These are phyloP conservation scores for Salix caprea DNA, from an alignment of 345 rosid genomes.

Conservation along the genomic window DNA sequence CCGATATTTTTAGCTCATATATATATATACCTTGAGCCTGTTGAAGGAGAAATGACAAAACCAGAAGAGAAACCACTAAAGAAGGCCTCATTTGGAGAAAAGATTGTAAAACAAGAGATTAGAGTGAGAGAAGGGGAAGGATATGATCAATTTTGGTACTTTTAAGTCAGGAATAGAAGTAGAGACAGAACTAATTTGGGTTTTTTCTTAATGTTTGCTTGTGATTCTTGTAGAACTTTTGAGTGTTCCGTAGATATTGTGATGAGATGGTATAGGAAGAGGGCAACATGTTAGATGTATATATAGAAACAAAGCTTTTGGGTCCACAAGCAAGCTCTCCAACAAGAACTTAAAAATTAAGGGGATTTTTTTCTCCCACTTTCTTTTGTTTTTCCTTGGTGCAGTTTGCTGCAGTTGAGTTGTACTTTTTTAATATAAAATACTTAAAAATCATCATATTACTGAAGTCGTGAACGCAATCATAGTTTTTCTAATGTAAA, in stretches of 20 bases:
- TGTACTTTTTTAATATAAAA: background rate
- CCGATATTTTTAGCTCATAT: background rate
- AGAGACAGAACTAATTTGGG: background rate
- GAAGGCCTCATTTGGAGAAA: constrained; percentile 12
- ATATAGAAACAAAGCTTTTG: background rate
- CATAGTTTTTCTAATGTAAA: background rate
- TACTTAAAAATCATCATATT: too few species aligned
- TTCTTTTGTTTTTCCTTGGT: constrained; percentile 14
- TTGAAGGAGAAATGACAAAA: constrained; percentile 1
- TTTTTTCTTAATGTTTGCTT: background rate
- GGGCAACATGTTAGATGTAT: constrained; percentile 1
- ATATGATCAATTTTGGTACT: background rate
- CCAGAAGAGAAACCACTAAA: constrained; percentile 7
- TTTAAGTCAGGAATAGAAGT: background rate
- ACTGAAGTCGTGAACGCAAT: too few species aligned
- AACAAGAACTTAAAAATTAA: background rate
- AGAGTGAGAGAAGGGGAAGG: background rate
- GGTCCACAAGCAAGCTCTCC: background rate
- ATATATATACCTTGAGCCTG: constrained; percentile 8
- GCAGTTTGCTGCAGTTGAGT: background rate
- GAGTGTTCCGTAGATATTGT: background rate
- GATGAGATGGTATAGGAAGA: background rate
- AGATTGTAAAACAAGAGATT: background rate
- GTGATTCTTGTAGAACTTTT: background rate
- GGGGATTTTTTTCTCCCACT: constrained; percentile 13